Conservation (phyloP, 257 asterid species). For the Cynanchum wilfordii region DNA sequence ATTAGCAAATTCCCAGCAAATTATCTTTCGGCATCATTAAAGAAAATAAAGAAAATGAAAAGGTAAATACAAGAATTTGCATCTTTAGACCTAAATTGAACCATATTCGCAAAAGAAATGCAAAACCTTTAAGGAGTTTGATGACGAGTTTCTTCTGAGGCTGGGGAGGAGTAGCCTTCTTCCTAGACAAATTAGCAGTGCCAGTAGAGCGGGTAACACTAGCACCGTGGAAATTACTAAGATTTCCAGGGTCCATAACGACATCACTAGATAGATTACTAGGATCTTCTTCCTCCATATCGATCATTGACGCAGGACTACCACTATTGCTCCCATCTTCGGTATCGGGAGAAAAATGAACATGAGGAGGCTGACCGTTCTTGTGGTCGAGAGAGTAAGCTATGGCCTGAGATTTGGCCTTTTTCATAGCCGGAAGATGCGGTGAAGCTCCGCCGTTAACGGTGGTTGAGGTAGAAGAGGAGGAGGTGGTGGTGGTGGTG, state of each 20-base stretch:
- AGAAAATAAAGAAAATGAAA: neutral
- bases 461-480: constrained; percentile 34
- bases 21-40: neutral
- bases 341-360: constrained; percentile 39
- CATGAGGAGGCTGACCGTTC: constrained; percentile 50
- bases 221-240: constrained; percentile 29
- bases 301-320: constrained; percentile 47
- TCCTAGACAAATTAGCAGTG: constrained; percentile 64
- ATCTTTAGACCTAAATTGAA: neutral
- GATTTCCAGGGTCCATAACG: constrained; percentile 37
- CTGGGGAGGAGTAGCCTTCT: constrained; percentile 77
- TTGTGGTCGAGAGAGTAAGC: constrained; percentile 44
- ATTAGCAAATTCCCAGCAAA: neutral
- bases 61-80: neutral
- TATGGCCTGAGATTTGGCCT: constrained; percentile 64
- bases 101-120: neutral
- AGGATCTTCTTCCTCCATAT: constrained; percentile 51
- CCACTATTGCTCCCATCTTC: constrained; percentile 20
- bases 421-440: constrained; percentile 54
- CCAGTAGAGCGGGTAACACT: constrained; percentile 30
- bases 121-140: constrained; percentile 68
- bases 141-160: constrained; percentile 79
- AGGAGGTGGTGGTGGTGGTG: constrained; percentile 34
- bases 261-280: constrained; percentile 27
- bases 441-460: constrained; percentile 28